A percentile compares a stretch with the other conserved stretches of the same genome.
phyloP scores from a whole-genome alignment of 139 green algal species.

The Chlorella sp. region DNA sequence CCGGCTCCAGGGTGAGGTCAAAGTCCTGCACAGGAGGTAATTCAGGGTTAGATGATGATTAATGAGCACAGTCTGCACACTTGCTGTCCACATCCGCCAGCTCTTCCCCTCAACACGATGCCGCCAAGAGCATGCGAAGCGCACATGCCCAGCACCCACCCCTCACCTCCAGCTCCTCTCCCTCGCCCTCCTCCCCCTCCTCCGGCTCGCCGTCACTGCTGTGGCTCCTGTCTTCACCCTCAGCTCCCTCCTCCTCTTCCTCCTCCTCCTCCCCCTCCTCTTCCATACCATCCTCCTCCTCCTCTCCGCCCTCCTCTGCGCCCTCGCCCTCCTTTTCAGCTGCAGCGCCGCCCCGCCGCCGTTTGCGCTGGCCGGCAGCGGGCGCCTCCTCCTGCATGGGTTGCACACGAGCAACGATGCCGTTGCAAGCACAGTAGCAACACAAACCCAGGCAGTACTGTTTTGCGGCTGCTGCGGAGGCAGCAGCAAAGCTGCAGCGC shows the following conservation, averaged over 20 bases:
- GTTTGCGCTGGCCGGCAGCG: neutral
- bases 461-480: too few species aligned
- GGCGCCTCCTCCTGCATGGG: neutral
- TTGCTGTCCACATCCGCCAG: too few species aligned
- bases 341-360: neutral
- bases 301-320: neutral
- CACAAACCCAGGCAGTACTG: too few species aligned
- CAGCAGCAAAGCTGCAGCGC: too few species aligned
- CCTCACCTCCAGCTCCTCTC: neutral
- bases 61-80: too few species aligned
- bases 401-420: too few species aligned
- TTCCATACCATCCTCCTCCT: neutral
- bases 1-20: conserved; percentile 26
- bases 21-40: too few species aligned
- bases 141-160: too few species aligned
- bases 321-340: neutral
- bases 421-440: too few species aligned
- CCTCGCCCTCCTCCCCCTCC: conserved; percentile 7
- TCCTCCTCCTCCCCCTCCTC: neutral
- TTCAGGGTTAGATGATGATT: too few species aligned
- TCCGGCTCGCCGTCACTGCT: conserved; percentile 11
- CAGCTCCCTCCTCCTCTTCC: neutral
- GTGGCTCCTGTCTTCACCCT: neutral
- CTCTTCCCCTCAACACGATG: too few species aligned
- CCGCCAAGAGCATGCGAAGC: too few species aligned